Evolutionary conservation across 495 filamentous ascomycete species (phyloP).

Genomic region (Podospora appendiculata): DNA sequence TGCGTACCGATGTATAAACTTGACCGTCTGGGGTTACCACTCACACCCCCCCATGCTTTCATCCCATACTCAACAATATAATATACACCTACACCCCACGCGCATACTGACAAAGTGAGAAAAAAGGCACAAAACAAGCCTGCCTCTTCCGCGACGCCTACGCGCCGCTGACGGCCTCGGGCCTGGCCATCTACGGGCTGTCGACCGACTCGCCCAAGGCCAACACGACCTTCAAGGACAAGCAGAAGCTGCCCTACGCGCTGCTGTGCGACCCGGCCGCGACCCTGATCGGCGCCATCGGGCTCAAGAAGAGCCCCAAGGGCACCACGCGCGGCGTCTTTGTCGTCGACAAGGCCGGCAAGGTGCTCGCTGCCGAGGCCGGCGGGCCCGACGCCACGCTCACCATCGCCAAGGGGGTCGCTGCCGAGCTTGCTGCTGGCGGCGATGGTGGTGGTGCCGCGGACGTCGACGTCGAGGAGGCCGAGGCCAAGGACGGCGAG

Average conservation of each 20-base stretch:
- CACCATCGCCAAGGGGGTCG: constrained; percentile 46
- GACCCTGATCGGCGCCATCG: constrained; percentile 66
- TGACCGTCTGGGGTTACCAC: no score
- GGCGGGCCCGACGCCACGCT: constrained; percentile 55
- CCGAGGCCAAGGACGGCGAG: constrained; percentile 1
- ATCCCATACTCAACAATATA: neutral
- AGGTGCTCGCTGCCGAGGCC: constrained; percentile 53
- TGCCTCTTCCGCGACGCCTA: constrained; percentile 87
- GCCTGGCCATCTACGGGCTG: constrained; percentile 81
- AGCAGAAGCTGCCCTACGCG: constrained; percentile 80
- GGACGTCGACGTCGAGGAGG: constrained; percentile 2
- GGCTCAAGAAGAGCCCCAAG: constrained; percentile 65
- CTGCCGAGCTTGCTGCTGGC: constrained; percentile 22
- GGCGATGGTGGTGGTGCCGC: constrained; percentile 12
- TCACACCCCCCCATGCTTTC: neutral
- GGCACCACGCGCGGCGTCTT: constrained; percentile 84
- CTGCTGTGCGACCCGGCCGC: constrained; percentile 75
- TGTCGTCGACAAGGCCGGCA: constrained; percentile 69
- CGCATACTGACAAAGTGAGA: constrained; percentile 12
- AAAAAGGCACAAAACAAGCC: constrained; percentile 78
- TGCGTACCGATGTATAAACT: no score
- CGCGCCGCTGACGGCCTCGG: constrained; percentile 65
- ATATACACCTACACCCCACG: neutral
- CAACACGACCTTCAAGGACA: constrained; percentile 84
- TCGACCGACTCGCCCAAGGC: constrained; percentile 78